These are phyloP conservation scores for Citrus reticulata DNA, from an alignment of 345 rosid genomes.

Conservation along the genomic window DNA sequence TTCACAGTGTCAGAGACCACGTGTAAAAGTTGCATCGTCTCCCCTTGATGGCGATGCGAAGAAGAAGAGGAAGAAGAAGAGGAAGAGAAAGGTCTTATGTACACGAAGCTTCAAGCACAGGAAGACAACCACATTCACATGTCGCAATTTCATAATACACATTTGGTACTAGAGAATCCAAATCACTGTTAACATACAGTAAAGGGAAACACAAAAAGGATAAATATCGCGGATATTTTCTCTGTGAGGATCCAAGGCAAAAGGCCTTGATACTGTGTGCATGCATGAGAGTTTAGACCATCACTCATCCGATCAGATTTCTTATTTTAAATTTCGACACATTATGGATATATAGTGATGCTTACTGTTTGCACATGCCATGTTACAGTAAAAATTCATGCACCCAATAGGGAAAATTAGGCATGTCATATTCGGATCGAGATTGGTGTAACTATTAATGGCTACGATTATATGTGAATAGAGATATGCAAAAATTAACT, in stretches of 20 bases:
- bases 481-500: too few relatives aligned
- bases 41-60: slow-evolving; percentile 2
- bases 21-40: slow-evolving; percentile 11
- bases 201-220: not conserved
- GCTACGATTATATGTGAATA: not conserved
- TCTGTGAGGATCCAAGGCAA: not conserved
- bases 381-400: not conserved
- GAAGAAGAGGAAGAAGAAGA: too few relatives aligned
- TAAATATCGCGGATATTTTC: not conserved
- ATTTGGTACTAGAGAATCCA: not conserved
- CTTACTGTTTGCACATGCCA: not conserved
- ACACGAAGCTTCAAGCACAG: not conserved
- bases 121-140: not conserved
- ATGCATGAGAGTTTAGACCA: not conserved
- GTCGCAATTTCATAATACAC: not conserved
- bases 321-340: too few relatives aligned
- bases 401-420: not conserved
- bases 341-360: not conserved
- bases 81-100: not conserved
- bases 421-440: not conserved
- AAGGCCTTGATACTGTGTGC: not conserved
- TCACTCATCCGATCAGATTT: not conserved
- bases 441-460: not conserved
- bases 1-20: not conserved
- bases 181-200: slow-evolving; percentile 4